phyloP scores from a whole-genome alignment of 805 yeast genomes.

The Myxozyma geophila region DNA sequence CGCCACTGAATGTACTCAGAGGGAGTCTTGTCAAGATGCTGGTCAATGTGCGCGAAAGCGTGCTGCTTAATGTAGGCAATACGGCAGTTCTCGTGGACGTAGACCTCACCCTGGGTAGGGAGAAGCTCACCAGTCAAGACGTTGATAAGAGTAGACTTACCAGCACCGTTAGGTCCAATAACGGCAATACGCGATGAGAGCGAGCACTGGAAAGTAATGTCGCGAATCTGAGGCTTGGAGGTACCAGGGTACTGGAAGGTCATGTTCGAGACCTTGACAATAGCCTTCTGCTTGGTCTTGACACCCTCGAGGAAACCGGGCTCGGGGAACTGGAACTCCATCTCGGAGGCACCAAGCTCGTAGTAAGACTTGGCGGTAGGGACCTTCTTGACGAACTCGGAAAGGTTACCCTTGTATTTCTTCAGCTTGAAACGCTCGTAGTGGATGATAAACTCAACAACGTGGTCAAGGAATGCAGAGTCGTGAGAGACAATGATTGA shows the following conservation, averaged over 20 bases:
- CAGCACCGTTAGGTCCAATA: slow-evolving; percentile 99
- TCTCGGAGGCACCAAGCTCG: slow-evolving; percentile 97
- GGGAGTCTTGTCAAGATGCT: slow-evolving; percentile 98
- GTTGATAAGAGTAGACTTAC: slow-evolving; percentile 98
- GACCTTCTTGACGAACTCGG: slow-evolving; percentile 97
- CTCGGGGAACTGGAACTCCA: slow-evolving; percentile 97
- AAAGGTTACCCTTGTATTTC: slow-evolving; percentile 99
- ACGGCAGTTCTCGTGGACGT: slow-evolving; percentile 99
- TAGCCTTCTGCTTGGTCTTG: slow-evolving; percentile 99
- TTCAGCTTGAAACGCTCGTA: slow-evolving; percentile 98
- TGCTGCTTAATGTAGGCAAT: slow-evolving; percentile 99
- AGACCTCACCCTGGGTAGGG: slow-evolving; percentile 98
- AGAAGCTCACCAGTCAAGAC: slow-evolving; percentile 99
- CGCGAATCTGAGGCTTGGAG: slow-evolving; percentile 86
- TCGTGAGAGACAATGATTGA: slow-evolving; percentile 99
- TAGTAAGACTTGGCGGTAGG: slow-evolving; percentile 99
- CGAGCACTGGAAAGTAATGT: slow-evolving; percentile 98
- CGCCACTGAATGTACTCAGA: slow-evolving; percentile 99
- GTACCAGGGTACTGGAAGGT: slow-evolving; percentile 99
- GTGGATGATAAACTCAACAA: slow-evolving; percentile 97
- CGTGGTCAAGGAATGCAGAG: slow-evolving; percentile 98
- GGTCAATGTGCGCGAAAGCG: slow-evolving; percentile 99
- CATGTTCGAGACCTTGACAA: slow-evolving; percentile 97
- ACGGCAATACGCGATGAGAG: slow-evolving; percentile 99
- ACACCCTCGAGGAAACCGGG: slow-evolving; percentile 99